These are phyloP conservation scores for Crotalaria pallida DNA, from an alignment of 306 rosid genomes.

Conservation along the genomic window DNA sequence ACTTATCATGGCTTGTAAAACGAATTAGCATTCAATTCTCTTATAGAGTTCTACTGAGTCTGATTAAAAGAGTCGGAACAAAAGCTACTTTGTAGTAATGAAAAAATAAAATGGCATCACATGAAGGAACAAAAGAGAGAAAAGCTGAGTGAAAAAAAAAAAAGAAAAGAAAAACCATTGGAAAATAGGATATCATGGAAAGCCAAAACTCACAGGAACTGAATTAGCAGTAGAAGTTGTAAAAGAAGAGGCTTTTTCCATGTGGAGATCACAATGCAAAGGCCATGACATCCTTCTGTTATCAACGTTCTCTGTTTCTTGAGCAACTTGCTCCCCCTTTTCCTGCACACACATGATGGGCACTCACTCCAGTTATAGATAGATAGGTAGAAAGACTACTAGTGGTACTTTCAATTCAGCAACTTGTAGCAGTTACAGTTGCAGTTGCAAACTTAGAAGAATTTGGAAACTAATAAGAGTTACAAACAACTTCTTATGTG, in stretches of 20 bases:
- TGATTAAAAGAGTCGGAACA: background rate
- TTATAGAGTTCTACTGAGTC: background rate
- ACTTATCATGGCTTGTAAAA: background rate
- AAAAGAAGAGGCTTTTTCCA: conserved; percentile 40
- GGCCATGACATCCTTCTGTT: conserved; percentile 44
- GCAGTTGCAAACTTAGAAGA: conserved; percentile 24
- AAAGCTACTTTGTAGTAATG: background rate
- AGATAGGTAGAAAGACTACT: background rate
- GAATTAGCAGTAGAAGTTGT: conserved; percentile 43
- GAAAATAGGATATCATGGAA: background rate
- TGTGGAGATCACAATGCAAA: conserved; percentile 61
- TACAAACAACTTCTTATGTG: conserved; percentile 12
- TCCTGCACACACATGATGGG: conserved; percentile 85
- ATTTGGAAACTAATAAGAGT: background rate
- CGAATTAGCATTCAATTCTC: background rate
- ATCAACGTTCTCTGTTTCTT: conserved; percentile 36
- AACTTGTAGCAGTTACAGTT: conserved; percentile 8
- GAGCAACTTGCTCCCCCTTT: conserved; percentile 48
- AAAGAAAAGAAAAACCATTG: too few species aligned
- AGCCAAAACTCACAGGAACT: conserved; percentile 43
- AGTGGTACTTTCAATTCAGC: conserved; percentile 28
- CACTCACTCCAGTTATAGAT: conserved; percentile 21
- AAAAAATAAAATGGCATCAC: too few species aligned
- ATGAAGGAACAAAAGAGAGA: background rate
- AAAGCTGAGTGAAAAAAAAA: background rate